Conservation (phyloP, 768 basidiomycete species). For the Chiua virens region DNA sequence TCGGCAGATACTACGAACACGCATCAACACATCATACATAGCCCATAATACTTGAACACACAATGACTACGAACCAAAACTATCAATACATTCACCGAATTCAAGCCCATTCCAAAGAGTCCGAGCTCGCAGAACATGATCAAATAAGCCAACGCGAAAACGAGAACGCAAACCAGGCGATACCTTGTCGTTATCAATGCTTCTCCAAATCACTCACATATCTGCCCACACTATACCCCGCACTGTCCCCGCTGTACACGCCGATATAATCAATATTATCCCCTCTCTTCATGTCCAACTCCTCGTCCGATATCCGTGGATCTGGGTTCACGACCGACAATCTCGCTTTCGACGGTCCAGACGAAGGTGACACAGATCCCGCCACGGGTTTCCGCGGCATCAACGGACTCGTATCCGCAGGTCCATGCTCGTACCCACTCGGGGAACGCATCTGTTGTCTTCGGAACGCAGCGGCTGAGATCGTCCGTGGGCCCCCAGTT, state of each 20-base stretch:
- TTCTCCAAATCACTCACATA: conserved; percentile 49
- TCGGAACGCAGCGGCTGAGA: conserved; percentile 75
- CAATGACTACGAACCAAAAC: too few relatives aligned
- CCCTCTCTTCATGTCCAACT: conserved; percentile 24
- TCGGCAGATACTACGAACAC: too few relatives aligned
- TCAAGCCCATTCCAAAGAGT: too few relatives aligned
- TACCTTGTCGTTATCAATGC: not conserved
- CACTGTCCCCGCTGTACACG: conserved; percentile 43
- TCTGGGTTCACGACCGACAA: conserved; percentile 32
- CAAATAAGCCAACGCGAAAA: too few relatives aligned
- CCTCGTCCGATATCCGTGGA: conserved; percentile 28
- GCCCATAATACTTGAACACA: too few relatives aligned
- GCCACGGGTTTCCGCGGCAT: conserved; percentile 44
- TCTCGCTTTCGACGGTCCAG: conserved; percentile 12
- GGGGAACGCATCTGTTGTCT: conserved; percentile 43
- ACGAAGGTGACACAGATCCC: conserved; percentile 29
- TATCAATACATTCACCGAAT: too few relatives aligned
- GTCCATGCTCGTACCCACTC: conserved; percentile 20
- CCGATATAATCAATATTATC: conserved; percentile 59
- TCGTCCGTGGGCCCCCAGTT: conserved; percentile 49
- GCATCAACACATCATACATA: too few relatives aligned
- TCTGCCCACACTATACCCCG: conserved; percentile 43
- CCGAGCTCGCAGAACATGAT: too few relatives aligned
- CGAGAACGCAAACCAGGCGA: not conserved
- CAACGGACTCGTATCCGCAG: conserved; percentile 49